Evolutionary conservation across 2,329 filamentous ascomycete genomes (phyloP), one percentile per base, ranked within the genome.

Genomic region (Paraconiothyrium sp.): DNA sequence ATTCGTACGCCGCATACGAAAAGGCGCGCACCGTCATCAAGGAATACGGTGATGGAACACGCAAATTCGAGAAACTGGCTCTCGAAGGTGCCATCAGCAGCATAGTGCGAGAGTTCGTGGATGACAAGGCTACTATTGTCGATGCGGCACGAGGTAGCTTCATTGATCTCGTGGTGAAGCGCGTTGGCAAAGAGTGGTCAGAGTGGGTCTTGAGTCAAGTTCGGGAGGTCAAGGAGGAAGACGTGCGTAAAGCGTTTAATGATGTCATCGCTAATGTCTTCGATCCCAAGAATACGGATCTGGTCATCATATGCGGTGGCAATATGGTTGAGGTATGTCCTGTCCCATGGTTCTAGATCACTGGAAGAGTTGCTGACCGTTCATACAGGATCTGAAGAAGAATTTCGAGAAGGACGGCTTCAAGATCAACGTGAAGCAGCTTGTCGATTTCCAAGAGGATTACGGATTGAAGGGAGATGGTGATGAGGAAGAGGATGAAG

Each of bases 61-160:
- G 86, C 1, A 83, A 85, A 34, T 90, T 99, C 58, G 93, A 98
- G 74, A 87, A 89, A 58, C 85, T 94, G 61, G 89, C 94, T 67
- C 87, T 98, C 10, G 93, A 98, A 78, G 94, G 93, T 6, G 93
- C 94, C 4, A 92, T 99, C 62, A 95, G 91, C 74, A 91, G 90
- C 69, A 93, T 99, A 60, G 93, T 99, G 37, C 89, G 94, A 63
- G 85, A 84, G 54, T 91, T 96, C 74, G 95, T 94, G 1, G 92
- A 97, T 69, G 92, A 96, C 73, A 93, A 97, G 78, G 86, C 91
- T 2, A 97, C 92, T 0, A 92, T 97, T 85, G 87, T 90, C 7
- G 88, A 86, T 47, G 94, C 95, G 0, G 95, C 94, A 0, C 86
- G 90, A 72, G 89, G 91, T 69, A 94, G 92, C 73, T 99, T 96